These are phyloP conservation scores for Arthrobotrys entomopaga DNA, from an alignment of 2,329 filamentous ascomycete genomes.

Conservation along the genomic window DNA sequence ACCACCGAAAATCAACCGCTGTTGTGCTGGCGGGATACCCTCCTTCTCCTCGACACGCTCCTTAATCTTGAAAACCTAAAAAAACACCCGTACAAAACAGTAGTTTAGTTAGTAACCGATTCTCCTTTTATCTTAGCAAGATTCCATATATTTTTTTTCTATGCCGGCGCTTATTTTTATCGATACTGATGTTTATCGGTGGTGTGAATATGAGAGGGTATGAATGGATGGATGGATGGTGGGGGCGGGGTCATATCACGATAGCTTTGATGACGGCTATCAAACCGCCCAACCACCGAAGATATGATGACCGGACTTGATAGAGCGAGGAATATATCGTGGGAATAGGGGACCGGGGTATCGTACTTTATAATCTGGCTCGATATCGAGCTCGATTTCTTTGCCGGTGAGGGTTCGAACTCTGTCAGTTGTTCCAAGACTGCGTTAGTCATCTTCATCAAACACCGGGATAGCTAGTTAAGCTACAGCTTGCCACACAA, in stretches of 20 bases:
- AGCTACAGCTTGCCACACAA: neutral
- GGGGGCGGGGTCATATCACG: too few species aligned
- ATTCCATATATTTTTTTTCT: too few species aligned
- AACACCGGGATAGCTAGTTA: too few species aligned
- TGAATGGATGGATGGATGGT: too few species aligned
- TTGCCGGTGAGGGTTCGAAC: constrained; percentile 98
- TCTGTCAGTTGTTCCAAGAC: constrained; percentile 67
- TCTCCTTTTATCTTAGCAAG: too few species aligned
- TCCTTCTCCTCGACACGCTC: constrained; percentile 99
- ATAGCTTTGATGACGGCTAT: constrained; percentile 21
- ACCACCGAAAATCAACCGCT: constrained; percentile 93
- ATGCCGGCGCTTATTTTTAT: too few species aligned
- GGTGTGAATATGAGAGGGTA: too few species aligned
- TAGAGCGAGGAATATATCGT: neutral
- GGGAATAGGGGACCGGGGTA: neutral
- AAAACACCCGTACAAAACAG: neutral
- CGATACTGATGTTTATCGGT: too few species aligned
- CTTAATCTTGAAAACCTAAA: constrained; percentile 91
- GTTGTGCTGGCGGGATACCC: constrained; percentile 95
- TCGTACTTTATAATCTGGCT: constrained; percentile 86
- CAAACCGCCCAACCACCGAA: constrained; percentile 15
- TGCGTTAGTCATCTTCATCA: constrained; percentile 25
- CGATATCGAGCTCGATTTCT: constrained; percentile 98
- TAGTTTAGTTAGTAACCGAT: too few species aligned
- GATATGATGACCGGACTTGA: constrained; percentile 3